phyloP scores from a whole-genome alignment of 176 grass and related monocot genomes.

The Alopecurus myosuroides region DNA sequence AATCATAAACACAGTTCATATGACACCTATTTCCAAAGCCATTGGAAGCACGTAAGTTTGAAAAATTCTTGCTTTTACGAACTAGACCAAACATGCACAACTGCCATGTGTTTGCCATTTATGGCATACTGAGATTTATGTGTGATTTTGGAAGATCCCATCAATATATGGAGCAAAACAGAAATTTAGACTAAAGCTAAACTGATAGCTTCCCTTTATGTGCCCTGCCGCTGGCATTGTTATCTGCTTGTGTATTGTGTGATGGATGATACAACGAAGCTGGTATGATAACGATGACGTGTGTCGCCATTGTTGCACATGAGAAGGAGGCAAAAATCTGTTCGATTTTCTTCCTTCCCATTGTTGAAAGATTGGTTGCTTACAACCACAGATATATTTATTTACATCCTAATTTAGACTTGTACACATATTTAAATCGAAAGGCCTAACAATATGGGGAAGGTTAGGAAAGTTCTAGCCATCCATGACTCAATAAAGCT shows the following conservation, averaged over 20 bases:
- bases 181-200: not conserved
- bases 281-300: not conserved
- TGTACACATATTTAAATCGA: not conserved
- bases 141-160: not conserved
- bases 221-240: not conserved
- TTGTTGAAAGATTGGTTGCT: conserved; percentile 11
- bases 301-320: not conserved
- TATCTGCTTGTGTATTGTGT: not conserved
- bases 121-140: too few species aligned
- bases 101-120: too few species aligned
- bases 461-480: not conserved
- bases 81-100: conserved; percentile 5
- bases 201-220: not conserved
- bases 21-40: not conserved
- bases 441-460: not conserved
- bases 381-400: not conserved
- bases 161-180: not conserved
- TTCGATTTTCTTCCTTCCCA: not conserved
- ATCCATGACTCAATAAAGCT: not conserved
- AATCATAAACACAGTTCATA: conserved; percentile 1
- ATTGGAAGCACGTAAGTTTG: not conserved
- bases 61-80: not conserved
- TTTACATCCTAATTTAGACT: not conserved
- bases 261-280: not conserved
- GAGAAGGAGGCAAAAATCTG: not conserved